Conservation (phyloP, 495 filamentous ascomycete species). For the Aspergillus asperescens region DNA sequence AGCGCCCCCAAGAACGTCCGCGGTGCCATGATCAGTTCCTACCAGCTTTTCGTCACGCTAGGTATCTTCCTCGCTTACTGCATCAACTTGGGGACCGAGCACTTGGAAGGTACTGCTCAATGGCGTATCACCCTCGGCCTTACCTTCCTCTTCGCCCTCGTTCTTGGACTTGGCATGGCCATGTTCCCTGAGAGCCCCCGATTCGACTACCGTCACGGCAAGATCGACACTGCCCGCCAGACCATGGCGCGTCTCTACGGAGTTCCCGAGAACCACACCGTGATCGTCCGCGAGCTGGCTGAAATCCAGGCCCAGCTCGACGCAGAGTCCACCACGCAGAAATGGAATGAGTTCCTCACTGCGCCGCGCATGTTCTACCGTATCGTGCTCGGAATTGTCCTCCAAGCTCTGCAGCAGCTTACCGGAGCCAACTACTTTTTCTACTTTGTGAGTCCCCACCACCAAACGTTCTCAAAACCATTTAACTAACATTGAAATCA, state of each 20-base stretch:
- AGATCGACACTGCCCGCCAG: conserved; percentile 54
- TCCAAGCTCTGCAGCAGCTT: conserved; percentile 68
- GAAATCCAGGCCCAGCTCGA: conserved; percentile 58
- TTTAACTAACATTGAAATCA: conserved; percentile 21
- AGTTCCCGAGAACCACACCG: conserved; percentile 56
- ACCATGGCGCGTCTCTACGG: conserved; percentile 69
- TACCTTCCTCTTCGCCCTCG: conserved; percentile 65
- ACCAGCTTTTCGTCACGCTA: conserved; percentile 84
- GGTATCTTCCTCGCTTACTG: conserved; percentile 78
- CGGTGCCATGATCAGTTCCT: conserved; percentile 62
- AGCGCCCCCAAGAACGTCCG: conserved; percentile 61
- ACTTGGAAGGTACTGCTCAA: conserved; percentile 42
- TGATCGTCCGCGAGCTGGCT: conserved; percentile 62
- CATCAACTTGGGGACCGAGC: conserved; percentile 71
- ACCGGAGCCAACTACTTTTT: conserved; percentile 72
- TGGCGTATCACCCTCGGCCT: conserved; percentile 80
- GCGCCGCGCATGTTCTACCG: conserved; percentile 70
- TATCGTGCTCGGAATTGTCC: conserved; percentile 57
- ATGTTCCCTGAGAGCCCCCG: conserved; percentile 69
- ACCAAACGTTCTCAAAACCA: neutral
- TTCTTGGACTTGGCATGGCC: conserved; percentile 68
- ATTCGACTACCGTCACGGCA: conserved; percentile 60
- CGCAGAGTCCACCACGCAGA: conserved; percentile 50
- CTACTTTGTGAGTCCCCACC: conserved; percentile 57
- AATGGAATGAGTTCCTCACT: conserved; percentile 64